Base-by-base conservation (phyloP, 2,329 filamentous ascomycete genomes). In the Penicillium italicum region DNA sequence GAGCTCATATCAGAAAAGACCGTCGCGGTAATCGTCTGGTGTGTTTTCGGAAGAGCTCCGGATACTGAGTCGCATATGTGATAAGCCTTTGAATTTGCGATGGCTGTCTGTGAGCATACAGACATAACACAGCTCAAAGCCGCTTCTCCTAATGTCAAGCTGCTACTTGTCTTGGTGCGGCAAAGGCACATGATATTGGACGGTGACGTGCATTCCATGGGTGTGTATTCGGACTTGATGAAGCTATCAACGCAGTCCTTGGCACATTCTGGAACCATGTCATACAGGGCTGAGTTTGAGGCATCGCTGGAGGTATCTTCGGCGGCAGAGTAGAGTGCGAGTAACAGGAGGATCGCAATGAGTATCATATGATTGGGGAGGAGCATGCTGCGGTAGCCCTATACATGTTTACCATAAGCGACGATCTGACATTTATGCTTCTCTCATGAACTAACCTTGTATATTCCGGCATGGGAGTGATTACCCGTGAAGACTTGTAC, bases 61-160 rank as follows among this genome's bases (percentile, higher is more conserved):
- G 62, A 67, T 57, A 71, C 73, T 57, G 60, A 73, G 69, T 61
- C 70, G 65, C 88, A 91, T 74, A 90, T 84, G 22, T 72, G 74
- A 51, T 81, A 73, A 3, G 80, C 76, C 30, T 75, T 72, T 62
- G 77, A 66, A 71, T 79, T 72, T 33, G 68, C 63, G 10, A 69
- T 69, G 48, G 82, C 79, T 11, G 72, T 65, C 3, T 76, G 74
- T 5, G 74, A 69, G 69, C 88, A 91, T 14, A 72, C 73, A 2
- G 82, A 82, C 9, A 82, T 76, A 33, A 89, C 79, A 69, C 88
- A 91, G 66, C 86, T 82, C 59, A 90, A 72, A 5, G 84, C 86
- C 11, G 81, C 87, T 72, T 91, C 88, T n/a, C 86, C 87, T 45
- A 90, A 66, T 1, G 88, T 90, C 63, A 85, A 87, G 10, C 85